phyloP scores from a whole-genome alignment of 164 flowering plant genomes.

The Magnolia sinica region DNA sequence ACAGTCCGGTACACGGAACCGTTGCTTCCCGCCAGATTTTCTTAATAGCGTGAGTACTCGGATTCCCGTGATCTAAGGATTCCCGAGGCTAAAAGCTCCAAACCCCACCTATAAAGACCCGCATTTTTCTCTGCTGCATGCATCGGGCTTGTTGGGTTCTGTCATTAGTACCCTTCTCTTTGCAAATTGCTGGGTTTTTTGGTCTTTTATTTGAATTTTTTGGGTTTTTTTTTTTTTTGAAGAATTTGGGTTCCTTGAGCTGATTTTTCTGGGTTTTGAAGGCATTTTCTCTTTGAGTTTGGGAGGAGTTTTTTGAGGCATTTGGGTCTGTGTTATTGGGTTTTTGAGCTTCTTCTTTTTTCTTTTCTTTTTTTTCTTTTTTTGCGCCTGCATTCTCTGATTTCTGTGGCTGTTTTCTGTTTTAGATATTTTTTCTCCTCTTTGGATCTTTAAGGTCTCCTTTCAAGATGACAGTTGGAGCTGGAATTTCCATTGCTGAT shows the following conservation, averaged over 20 bases:
- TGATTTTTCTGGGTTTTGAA: neutral
- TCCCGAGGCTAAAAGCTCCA: neutral
- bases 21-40: constrained; percentile 4
- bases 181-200: neutral
- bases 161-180: neutral
- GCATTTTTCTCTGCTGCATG: neutral
- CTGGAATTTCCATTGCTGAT: constrained; percentile 55
- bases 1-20: neutral
- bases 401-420: neutral
- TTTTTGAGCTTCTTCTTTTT: neutral
- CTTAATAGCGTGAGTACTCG: neutral
- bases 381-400: neutral
- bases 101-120: neutral
- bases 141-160: neutral
- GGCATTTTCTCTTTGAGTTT: neutral
- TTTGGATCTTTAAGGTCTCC: constrained; percentile 4
- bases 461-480: constrained; percentile 64
- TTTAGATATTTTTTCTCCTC: neutral
- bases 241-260: neutral
- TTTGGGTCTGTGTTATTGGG: neutral
- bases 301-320: neutral
- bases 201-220: neutral
- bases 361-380: too few relatives aligned
- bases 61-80: neutral
- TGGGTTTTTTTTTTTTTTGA: neutral